Base-by-base conservation (phyloP, 495 filamentous ascomycete genomes). In the Saxophila tyrrhenica region DNA sequence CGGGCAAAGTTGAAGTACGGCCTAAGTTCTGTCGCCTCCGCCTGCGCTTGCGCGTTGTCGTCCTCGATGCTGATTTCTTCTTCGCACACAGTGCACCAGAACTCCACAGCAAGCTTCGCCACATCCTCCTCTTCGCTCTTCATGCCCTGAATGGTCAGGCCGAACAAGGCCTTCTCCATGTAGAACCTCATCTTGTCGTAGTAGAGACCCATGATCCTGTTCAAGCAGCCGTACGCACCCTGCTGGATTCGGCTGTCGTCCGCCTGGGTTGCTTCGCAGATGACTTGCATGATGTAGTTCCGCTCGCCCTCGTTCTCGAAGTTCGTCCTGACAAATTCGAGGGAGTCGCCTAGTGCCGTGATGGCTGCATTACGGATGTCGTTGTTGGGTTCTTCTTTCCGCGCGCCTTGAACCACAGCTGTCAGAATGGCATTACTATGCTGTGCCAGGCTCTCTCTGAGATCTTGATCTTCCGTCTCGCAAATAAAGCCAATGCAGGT, bases 141-240 rank as follows among this genome's bases (percentile, higher is more conserved):
- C 94, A 98, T 98, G 53, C 92, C 94, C 73, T 95, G 81, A 55
- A 97, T 94, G n/a, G 94, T 98, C 15, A 98, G 77, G 44, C 94
- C 92, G 68, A 97, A 98, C 38, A 98, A 75, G 44, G 92, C 92
- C 78, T 96, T 97, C 78, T 98, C 94, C 92, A 98, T 98, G 75
- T 98, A 98, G 73, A 94, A 97, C 63, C 89, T 80, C 92, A 98
- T 98, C 74, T 95, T 90, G 63, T 97, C 92, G 67, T 98, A 98
- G 73, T 98, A 97, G 39, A 95, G 76, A 54, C 77, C 86, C 92
- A 98, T 98, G 68, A 98, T 95, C 64, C 90, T 81, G 79, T 97
- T 97, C 64, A 98, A 70, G 66, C 94, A 98, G 52, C 91, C 92
- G 65, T 94, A 98, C 15, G 94, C 87, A 55, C 87, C 89, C 61